Percentiles rank a stretch among this genome's conserved stretches.
phyloP scores from a whole-genome alignment of 2,329 filamentous ascomycete genomes.

The Penicillium digitatum region DNA sequence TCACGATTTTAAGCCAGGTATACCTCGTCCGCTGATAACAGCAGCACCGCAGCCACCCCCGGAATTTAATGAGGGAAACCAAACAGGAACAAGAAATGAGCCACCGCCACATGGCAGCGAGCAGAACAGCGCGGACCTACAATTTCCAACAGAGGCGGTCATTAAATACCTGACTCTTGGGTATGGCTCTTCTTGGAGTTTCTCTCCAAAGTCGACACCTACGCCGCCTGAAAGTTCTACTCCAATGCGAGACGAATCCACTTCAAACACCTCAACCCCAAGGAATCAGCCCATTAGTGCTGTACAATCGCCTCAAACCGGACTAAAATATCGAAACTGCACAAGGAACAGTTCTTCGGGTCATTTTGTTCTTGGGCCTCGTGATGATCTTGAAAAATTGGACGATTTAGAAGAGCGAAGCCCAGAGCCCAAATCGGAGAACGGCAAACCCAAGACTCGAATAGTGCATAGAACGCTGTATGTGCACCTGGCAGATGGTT shows the following conservation, averaged over 20 bases:
- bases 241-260: conserved; percentile 21
- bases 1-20: conserved; percentile 36
- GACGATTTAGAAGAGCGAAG: conserved; percentile 31
- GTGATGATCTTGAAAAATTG: conserved; percentile 37
- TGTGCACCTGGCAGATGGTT: conserved; percentile 27
- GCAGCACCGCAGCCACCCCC: conserved; percentile 20
- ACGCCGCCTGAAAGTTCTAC: conserved; percentile 26
- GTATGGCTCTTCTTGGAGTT: conserved; percentile 48
- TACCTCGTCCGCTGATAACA: conserved; percentile 44
- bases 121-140: conserved; percentile 25
- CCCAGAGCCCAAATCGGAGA: conserved; percentile 17
- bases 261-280: not conserved
- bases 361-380: conserved; percentile 24
- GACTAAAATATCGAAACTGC: not conserved
- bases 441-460: conserved; percentile 24
- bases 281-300: not conserved
- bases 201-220: conserved; percentile 32
- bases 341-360: conserved; percentile 2
- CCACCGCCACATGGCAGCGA: conserved; percentile 18
- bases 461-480: conserved; percentile 38
- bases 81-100: conserved; percentile 14
- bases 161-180: conserved; percentile 50
- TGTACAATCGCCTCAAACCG: not conserved
- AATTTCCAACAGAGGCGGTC: conserved; percentile 43
- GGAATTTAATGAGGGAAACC: conserved; percentile 10